phyloP scores from a whole-genome alignment of 768 basidiomycete genomes.

The Lactarius quietus region DNA sequence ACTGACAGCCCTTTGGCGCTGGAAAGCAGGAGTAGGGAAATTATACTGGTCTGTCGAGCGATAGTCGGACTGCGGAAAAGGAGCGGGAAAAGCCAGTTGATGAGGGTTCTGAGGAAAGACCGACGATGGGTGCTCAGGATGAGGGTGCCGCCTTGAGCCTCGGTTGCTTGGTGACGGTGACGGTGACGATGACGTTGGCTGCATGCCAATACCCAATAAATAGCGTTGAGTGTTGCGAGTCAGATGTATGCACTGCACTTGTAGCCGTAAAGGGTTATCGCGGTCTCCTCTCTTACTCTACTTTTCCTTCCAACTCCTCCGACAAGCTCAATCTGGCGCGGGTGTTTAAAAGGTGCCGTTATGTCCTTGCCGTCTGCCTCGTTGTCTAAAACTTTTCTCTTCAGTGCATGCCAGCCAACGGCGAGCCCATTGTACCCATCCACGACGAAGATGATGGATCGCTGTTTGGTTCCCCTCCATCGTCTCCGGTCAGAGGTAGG shows the following conservation, averaged over 20 bases:
- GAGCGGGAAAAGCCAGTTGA: background rate
- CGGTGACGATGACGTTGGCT: background rate
- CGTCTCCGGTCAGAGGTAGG: slow-evolving; percentile 52
- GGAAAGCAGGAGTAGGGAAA: slow-evolving; percentile 11
- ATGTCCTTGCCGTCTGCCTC: background rate
- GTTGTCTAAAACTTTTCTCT: background rate
- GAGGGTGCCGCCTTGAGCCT: slow-evolving; percentile 12
- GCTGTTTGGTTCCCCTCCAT: slow-evolving; percentile 78
- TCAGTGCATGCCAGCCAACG: slow-evolving; percentile 29
- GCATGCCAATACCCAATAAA: no score
- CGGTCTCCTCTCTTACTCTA: background rate
- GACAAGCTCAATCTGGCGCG: slow-evolving; percentile 9
- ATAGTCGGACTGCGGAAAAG: slow-evolving; percentile 12
- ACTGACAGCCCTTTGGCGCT: slow-evolving; percentile 24
- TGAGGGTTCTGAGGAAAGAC: slow-evolving; percentile 8
- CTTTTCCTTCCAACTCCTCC: background rate
- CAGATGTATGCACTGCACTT: background rate
- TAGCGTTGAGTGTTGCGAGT: background rate
- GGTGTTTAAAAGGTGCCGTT: slow-evolving; percentile 14
- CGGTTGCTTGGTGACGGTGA: slow-evolving; percentile 4
- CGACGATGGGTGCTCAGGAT: background rate
- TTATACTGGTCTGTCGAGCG: background rate
- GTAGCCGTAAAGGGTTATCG: background rate
- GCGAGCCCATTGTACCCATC: slow-evolving; percentile 10
- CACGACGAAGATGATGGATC: slow-evolving; percentile 43